Percentiles rank a stretch among this genome's conserved stretches.
Evolutionary conservation across 495 filamentous ascomycete species (phyloP).

Genomic region (Clohesyomyces aquaticus): DNA sequence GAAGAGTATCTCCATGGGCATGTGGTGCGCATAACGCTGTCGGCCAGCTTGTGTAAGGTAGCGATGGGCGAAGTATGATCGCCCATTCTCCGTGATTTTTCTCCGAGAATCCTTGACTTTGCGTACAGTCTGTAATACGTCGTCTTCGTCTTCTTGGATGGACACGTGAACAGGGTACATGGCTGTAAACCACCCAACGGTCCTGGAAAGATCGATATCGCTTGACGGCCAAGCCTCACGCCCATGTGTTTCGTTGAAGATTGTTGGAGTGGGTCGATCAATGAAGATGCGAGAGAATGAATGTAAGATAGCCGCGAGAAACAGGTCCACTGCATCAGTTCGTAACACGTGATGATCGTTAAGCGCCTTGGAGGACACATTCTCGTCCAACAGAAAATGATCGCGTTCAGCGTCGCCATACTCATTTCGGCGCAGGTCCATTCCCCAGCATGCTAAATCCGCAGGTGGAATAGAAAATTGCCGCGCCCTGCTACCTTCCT

Average conservation of each 20-base stretch:
- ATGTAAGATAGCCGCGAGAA: constrained; percentile 33
- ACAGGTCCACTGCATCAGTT: constrained; percentile 37
- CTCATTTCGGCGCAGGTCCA: constrained; percentile 25
- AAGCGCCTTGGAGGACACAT: constrained; percentile 15
- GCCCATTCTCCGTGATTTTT: constrained; percentile 33
- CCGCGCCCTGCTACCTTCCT: constrained; percentile 3
- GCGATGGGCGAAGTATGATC: constrained; percentile 38
- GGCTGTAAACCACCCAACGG: constrained; percentile 42
- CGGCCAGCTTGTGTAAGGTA: constrained; percentile 32
- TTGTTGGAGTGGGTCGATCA: constrained; percentile 28
- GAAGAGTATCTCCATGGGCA: constrained; percentile 49
- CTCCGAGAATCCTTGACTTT: constrained; percentile 37
- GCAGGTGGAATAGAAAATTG: constrained; percentile 8
- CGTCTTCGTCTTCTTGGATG: constrained; percentile 29
- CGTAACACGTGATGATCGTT: constrained; percentile 21
- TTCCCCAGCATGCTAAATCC: constrained; percentile 37
- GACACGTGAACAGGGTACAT: constrained; percentile 38
- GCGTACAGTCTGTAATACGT: constrained; percentile 34
- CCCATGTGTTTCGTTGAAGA: constrained; percentile 40
- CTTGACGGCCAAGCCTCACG: constrained; percentile 35
- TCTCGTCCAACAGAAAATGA: constrained; percentile 29
- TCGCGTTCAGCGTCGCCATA: constrained; percentile 36
- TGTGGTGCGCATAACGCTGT: constrained; percentile 27
- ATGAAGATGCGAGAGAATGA: constrained; percentile 39
- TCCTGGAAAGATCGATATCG: constrained; percentile 36